Evolutionary conservation across 1,284 basidiomycete species (phyloP).

Genomic region (Coniophora puteana): DNA sequence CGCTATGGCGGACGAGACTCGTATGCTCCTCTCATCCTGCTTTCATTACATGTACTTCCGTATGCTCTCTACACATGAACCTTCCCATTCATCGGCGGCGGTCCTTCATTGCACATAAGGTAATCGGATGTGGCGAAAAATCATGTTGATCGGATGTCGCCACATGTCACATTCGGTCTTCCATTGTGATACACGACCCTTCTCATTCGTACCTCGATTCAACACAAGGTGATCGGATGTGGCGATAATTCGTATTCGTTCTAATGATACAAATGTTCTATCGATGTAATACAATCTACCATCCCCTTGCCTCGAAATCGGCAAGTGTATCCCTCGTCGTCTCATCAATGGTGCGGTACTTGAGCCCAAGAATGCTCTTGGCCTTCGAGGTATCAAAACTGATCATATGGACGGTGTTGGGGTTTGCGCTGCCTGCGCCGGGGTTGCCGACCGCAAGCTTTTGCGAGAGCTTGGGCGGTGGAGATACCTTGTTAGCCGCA

Average conservation of each 20-base stretch:
- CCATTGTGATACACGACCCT: no score
- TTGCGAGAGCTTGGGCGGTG: conserved; percentile 17
- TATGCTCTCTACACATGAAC: no score
- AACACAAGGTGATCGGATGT: no score
- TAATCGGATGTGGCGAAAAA: no score
- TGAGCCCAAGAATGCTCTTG: conserved; percentile 39
- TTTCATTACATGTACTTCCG: no score
- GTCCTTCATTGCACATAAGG: no score
- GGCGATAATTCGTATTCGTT: no score
- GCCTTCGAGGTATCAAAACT: conserved; percentile 35
- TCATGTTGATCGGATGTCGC: no score
- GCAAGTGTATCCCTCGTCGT: conserved; percentile 38
- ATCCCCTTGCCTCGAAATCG: conserved; percentile 35
- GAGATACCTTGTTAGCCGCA: conserved; percentile 23
- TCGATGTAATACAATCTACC: conserved; percentile 17
- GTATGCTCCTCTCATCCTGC: not conserved
- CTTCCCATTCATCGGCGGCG: no score
- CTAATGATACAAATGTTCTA: no score
- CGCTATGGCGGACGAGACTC: not conserved
- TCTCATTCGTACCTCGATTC: no score
- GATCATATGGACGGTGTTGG: conserved; percentile 29
- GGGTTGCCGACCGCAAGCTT: conserved; percentile 25
- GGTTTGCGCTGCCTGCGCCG: conserved; percentile 31
- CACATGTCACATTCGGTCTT: no score
- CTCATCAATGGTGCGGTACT: conserved; percentile 41